Conservation (phyloP, 495 filamentous ascomycete genomes). For the Podospora sp. region DNA sequence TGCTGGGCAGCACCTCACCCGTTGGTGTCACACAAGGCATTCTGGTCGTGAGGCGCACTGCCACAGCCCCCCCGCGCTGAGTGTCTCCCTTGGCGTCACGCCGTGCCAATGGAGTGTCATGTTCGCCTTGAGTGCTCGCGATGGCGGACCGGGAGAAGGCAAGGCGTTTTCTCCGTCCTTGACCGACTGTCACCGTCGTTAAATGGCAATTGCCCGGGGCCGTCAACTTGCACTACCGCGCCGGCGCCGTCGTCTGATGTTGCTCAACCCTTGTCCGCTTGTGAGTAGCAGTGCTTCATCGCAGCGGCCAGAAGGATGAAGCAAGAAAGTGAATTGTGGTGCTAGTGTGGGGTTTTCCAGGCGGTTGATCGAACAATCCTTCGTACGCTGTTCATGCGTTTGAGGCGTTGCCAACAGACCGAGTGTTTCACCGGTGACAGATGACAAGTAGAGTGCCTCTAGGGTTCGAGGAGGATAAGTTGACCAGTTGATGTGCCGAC, state of each 20-base stretch:
- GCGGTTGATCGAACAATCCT: background rate
- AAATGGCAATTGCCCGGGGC: background rate
- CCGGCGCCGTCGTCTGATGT: background rate
- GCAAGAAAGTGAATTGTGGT: background rate
- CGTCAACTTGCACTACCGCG: background rate
- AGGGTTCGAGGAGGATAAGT: background rate
- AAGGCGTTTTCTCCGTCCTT: constrained; percentile 20
- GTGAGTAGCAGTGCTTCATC: background rate
- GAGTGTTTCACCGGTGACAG: background rate
- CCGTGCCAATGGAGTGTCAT: background rate
- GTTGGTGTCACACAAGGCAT: constrained; percentile 18
- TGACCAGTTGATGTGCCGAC: background rate
- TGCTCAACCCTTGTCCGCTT: background rate
- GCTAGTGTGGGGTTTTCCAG: background rate
- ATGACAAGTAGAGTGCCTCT: background rate
- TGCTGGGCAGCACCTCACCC: background rate
- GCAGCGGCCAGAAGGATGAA: constrained; percentile 9
- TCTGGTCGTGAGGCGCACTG: constrained; percentile 23
- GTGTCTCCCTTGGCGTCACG: background rate
- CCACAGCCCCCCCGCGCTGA: constrained; percentile 22
- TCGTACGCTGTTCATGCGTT: background rate
- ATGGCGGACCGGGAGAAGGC: constrained; percentile 12
- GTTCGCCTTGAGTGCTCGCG: background rate
- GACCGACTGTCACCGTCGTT: background rate
- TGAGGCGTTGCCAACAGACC: background rate